Conservation (phyloP, 352 stramenopile genomes). For the Phytophthora citricola region DNA sequence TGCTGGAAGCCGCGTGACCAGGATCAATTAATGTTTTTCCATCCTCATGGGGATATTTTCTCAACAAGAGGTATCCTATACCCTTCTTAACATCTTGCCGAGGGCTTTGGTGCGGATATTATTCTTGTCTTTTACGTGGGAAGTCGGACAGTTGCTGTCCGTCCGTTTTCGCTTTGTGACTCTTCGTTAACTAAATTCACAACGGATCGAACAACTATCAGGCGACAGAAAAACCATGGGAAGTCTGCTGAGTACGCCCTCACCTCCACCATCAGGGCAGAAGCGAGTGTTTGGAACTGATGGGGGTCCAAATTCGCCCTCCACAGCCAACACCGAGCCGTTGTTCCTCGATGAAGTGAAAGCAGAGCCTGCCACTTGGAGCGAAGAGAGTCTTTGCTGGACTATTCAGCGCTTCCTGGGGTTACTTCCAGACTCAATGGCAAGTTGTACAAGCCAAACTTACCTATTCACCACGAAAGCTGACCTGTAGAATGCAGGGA, state of each 20-base stretch:
- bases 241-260: conserved; percentile 18
- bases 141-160: conserved; percentile 7
- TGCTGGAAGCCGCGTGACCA: conserved; percentile 11
- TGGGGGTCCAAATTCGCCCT: conserved; percentile 1
- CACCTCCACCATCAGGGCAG: conserved; percentile 7
- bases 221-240: conserved; percentile 21
- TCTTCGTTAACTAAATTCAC: conserved; percentile 11
- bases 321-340: conserved; percentile 11
- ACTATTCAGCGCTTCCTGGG: conserved; percentile 69
- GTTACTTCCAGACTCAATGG: conserved; percentile 60
- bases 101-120: too few species aligned
- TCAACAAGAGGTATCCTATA: too few species aligned
- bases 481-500: conserved; percentile 12
- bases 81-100: too few species aligned
- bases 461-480: neutral
- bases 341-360: conserved; percentile 68
- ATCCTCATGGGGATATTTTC: too few species aligned
- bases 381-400: conserved; percentile 53
- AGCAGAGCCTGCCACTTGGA: conserved; percentile 54
- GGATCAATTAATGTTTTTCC: neutral
- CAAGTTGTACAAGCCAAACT: conserved; percentile 2
- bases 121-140: too few species aligned
- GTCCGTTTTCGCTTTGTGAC: conserved; percentile 19
- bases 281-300: conserved; percentile 13
- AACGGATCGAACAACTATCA: too few species aligned